Evolutionary conservation across 176 grass and related monocot species (phyloP).

Genomic region (Triticum monococcum): DNA sequence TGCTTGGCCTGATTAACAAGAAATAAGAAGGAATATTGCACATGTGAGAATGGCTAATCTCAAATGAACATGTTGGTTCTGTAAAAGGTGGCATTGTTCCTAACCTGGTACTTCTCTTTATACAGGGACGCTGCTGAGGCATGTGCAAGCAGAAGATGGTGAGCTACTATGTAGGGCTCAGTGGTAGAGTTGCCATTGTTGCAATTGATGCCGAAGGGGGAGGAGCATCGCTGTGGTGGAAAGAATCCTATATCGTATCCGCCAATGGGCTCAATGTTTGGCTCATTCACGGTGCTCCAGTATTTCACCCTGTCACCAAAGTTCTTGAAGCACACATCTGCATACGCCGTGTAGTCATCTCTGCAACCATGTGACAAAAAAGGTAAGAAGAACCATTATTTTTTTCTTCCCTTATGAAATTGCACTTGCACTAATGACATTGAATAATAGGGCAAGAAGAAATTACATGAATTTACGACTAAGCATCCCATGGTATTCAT

Average conservation of each 20-base stretch:
- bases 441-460: not conserved
- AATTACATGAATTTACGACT: constrained; percentile 79
- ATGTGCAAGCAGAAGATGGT: constrained; percentile 78
- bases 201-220: constrained; percentile 62
- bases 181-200: constrained; percentile 71
- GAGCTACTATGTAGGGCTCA: constrained; percentile 75
- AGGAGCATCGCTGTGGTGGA: constrained; percentile 67
- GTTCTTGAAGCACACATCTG: constrained; percentile 84
- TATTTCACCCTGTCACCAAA: constrained; percentile 84
- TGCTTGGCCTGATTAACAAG: constrained; percentile 50
- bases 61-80: not conserved
- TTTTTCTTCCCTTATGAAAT: not conserved
- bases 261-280: constrained; percentile 62
- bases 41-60: not conserved
- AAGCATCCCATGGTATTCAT: constrained; percentile 63
- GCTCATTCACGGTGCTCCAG: constrained; percentile 86
- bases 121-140: constrained; percentile 63
- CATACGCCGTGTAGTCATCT: constrained; percentile 83
- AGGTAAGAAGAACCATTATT: not conserved
- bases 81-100: not conserved
- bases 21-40: not conserved
- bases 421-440: not conserved
- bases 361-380: constrained; percentile 30
- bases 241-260: constrained; percentile 65
- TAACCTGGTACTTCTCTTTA: constrained; percentile 71